Evolutionary conservation across 2,329 filamentous ascomycete species (phyloP).

Genomic region (Talaromyces sp.): DNA sequence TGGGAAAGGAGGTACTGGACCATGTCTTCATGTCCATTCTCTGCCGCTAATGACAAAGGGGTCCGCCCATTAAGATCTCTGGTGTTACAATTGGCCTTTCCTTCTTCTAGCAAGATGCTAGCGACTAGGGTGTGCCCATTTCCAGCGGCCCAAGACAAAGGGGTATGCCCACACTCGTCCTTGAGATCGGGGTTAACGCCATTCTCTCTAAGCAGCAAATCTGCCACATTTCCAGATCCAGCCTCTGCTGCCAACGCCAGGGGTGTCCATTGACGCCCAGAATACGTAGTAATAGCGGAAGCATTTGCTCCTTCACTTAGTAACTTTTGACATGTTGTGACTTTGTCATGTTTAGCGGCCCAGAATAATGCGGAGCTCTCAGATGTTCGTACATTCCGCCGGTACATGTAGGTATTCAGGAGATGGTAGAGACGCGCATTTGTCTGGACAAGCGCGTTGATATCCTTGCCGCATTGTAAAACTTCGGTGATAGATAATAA

Average conservation of each 20-base stretch:
- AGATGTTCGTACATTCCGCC: constrained; percentile 2
- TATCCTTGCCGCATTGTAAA: constrained; percentile 1
- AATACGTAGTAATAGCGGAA: neutral
- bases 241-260: neutral
- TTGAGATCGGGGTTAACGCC: neutral
- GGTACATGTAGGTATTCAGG: constrained; percentile 14
- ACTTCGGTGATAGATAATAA: neutral
- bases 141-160: neutral
- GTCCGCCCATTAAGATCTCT: neutral
- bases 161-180: neutral
- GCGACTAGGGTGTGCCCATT: neutral
- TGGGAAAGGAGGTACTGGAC: neutral
- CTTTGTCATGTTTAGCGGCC: constrained; percentile 6
- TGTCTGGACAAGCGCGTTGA: constrained; percentile 12
- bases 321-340: neutral
- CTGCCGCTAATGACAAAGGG: neutral
- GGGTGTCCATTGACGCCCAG: neutral
- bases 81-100: neutral
- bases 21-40: neutral
- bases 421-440: constrained; percentile 8
- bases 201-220: neutral
- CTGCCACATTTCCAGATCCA: neutral
- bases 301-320: neutral
- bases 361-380: constrained; percentile 9
- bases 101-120: neutral